Base-by-base conservation (phyloP, 2,329 filamentous ascomycete species). In the Botrytis byssoidea region DNA sequence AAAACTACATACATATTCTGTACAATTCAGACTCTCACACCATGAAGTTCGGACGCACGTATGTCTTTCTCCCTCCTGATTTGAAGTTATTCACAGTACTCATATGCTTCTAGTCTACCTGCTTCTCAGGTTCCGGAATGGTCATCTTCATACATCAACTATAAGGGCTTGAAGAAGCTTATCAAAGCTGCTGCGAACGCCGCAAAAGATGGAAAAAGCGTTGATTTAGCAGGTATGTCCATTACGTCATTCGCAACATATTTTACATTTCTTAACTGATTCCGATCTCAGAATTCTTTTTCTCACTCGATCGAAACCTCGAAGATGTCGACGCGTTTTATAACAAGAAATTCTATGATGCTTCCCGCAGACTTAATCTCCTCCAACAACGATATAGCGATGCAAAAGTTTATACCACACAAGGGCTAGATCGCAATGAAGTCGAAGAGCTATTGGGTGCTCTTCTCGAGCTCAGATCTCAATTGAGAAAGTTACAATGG, bases 251-350 rank as follows among this genome's bases (percentile, higher is more conserved):
- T 40, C n/a, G 18, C 20, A 32, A 72, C 75, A 79, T 78, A 79
- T 80, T 75, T 72, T 76, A 72, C 77, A 78, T 79, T 79, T 77
- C n/a, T 73, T 78, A 76, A 76, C 57, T 29, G 57, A 44, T 48
- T 35, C 42, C 46, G 82, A 76, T 59, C 59, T 79, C 85, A 98
- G 96, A 95, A 83, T 97, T 99, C 87, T 97, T 98, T 86, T 97
- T 95, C 83, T 93, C 92, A 77, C 90, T 99, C 82, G 96, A 99
- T 82, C 93, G 96, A 79, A 98, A 98, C 82, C 91, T 99, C 80
- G 96, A 99, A 86, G 93, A 97, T 83, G 95, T 99, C 82, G 94
- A 98, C 83, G 89, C 89, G 70, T 98, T 99, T 83, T 98, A 98
- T 86, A 98, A 97, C 85, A 97, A 95, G 82, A 98, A 98, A 82